Evolutionary conservation across 257 asterid species (phyloP), one percentile per base, ranked within the genome.

Genomic region (Ilex aquifolium): DNA sequence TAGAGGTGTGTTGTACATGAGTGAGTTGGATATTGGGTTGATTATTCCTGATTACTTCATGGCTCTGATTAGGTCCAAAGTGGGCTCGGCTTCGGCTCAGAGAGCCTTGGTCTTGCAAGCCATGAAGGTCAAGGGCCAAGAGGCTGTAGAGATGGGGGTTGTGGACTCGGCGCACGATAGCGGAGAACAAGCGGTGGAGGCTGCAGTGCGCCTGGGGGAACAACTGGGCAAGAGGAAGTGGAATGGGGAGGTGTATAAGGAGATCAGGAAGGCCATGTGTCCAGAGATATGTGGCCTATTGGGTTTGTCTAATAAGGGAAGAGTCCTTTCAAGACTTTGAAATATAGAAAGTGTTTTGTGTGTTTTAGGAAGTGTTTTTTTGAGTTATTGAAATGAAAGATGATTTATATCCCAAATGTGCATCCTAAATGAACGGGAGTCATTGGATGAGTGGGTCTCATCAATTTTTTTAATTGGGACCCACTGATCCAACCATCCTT

Each of bases 21-120:
- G 95, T 61, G 97, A 90, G 74, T 76, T 90, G 65, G 95, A 90
- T 56, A 67, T 90, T 51, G 97, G 97, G 2, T 77, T 85, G 90
- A 83, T 88, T 5, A 50, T 90, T 68, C 95, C 95, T 7, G 95
- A 87, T 60, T 90, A 85, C 60, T 83, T 85, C 69, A 75, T 70
- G 53, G 90, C 91, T 17, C 39, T 87, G 67, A 69, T 87, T 17
- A 61, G 78, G 69, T 79, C 69, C 13, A 90, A 87, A 66, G 40
- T 83, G 9, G 78, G 82, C 8, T 72, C 79, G 3, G 62, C 54
- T 32, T 72, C 77, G 0, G 83, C 73, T 3, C 79, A 82, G 65
- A 73, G 97, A 17, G 79, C 57, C 10, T 50, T 90, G 76, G 63
- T 82, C 52, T 76, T 90, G 60, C 63, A 66, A 60, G 83, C 92